phyloP scores from a whole-genome alignment of 768 basidiomycete genomes.

The Boletellus ananas region DNA sequence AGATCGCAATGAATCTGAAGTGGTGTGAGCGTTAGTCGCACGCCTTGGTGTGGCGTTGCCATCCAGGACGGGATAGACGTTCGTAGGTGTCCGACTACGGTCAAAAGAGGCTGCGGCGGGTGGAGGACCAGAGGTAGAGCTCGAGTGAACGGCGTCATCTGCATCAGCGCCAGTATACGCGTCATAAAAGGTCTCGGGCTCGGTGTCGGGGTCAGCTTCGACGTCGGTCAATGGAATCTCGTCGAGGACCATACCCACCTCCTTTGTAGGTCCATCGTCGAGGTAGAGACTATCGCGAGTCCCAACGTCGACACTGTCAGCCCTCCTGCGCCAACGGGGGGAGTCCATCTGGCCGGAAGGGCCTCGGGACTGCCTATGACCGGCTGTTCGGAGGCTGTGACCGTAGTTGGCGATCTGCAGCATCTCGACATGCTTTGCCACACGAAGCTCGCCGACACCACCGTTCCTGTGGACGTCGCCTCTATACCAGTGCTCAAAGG shows the following conservation, averaged over 20 bases:
- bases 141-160: slow-evolving; percentile 18
- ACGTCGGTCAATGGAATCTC: slow-evolving; percentile 74
- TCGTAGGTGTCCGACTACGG: slow-evolving; percentile 44
- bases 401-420: slow-evolving; percentile 85
- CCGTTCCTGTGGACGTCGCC: slow-evolving; percentile 84
- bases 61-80: slow-evolving; percentile 32
- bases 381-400: slow-evolving; percentile 45
- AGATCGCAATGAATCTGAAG: slow-evolving; percentile 45
- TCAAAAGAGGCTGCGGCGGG: slow-evolving; percentile 25
- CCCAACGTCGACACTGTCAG: slow-evolving; percentile 60
- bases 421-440: slow-evolving; percentile 78
- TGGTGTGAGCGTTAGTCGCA: slow-evolving; percentile 35
- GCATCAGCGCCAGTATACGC: slow-evolving; percentile 22
- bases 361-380: slow-evolving; percentile 25
- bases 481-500: slow-evolving; percentile 89
- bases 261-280: slow-evolving; percentile 51
- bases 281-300: slow-evolving; percentile 63
- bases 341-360: slow-evolving; percentile 21
- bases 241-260: slow-evolving; percentile 60
- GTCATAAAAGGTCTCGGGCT: slow-evolving; percentile 41
- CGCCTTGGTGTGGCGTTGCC: slow-evolving; percentile 41
- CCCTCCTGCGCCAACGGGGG: slow-evolving; percentile 48
- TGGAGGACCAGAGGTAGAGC: slow-evolving; percentile 15
- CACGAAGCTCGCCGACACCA: slow-evolving; percentile 80
- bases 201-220: slow-evolving; percentile 48